phyloP scores from a whole-genome alignment of 768 basidiomycete genomes.

The Podaxis carcinomalis region DNA sequence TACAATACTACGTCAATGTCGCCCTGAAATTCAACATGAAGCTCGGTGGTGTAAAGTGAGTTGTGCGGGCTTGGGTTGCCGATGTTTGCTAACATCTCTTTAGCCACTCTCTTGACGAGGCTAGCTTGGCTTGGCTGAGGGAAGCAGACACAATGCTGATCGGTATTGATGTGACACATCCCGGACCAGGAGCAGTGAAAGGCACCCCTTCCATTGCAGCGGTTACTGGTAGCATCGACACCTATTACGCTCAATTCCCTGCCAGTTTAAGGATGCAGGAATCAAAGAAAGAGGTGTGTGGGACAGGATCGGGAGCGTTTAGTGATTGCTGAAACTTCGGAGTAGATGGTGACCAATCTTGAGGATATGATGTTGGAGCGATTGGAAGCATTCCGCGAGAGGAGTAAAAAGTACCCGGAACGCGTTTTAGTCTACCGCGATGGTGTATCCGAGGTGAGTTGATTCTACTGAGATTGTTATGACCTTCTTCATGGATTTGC shows the following conservation, averaged over 20 bases:
- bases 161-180: constrained; percentile 82
- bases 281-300: constrained; percentile 66
- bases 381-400: constrained; percentile 43
- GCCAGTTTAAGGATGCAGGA: constrained; percentile 72
- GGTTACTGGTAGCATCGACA: constrained; percentile 75
- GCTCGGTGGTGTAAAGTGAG: constrained; percentile 74
- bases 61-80: constrained; percentile 2
- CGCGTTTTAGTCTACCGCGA: constrained; percentile 76
- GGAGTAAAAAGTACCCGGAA: constrained; percentile 50
- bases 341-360: constrained; percentile 73
- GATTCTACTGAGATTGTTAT: constrained; percentile 17
- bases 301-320: neutral
- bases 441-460: constrained; percentile 70
- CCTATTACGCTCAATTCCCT: constrained; percentile 63
- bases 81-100: constrained; percentile 2
- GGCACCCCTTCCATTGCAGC: constrained; percentile 83
- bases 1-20: constrained; percentile 75
- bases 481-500: neutral
- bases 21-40: constrained; percentile 83
- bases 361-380: constrained; percentile 64
- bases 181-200: constrained; percentile 66
- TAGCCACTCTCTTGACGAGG: constrained; percentile 44
- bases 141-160: constrained; percentile 71
- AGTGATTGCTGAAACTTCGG: neutral
- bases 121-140: constrained; percentile 56